These are phyloP conservation scores for Vigna reflexopilosa DNA, from an alignment of 306 rosid genomes.

Conservation along the genomic window DNA sequence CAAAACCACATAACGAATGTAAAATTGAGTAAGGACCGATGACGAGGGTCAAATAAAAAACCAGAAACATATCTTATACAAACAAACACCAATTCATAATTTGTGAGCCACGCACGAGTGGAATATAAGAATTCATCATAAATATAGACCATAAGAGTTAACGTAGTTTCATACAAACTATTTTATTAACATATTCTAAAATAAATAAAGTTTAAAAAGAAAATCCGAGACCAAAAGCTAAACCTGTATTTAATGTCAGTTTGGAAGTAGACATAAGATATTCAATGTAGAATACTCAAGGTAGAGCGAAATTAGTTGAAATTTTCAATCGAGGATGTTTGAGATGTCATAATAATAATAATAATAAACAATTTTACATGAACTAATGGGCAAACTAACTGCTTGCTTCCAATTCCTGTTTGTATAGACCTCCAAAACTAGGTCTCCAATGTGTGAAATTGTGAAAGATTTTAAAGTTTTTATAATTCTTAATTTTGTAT, in stretches of 20 bases:
- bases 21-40: too few species aligned
- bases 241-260: neutral
- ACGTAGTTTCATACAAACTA: too few species aligned
- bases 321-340: conserved; percentile 1
- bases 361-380: neutral
- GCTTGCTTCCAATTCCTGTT: neutral
- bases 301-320: neutral
- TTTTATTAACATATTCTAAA: too few species aligned
- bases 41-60: too few species aligned
- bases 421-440: neutral
- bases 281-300: neutral
- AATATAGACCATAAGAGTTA: too few species aligned
- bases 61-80: too few species aligned
- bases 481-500: neutral
- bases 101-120: too few species aligned
- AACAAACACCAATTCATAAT: too few species aligned
- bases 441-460: neutral
- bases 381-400: neutral
- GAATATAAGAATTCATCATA: too few species aligned
- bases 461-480: neutral
- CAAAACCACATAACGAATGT: neutral
- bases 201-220: neutral
- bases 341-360: neutral
- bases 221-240: neutral
- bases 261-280: neutral